A percentile compares a stretch with the other conserved stretches of the same genome.
phyloP scores from a whole-genome alignment of 305 asterid genomes.

The Fraxinus velutina region DNA sequence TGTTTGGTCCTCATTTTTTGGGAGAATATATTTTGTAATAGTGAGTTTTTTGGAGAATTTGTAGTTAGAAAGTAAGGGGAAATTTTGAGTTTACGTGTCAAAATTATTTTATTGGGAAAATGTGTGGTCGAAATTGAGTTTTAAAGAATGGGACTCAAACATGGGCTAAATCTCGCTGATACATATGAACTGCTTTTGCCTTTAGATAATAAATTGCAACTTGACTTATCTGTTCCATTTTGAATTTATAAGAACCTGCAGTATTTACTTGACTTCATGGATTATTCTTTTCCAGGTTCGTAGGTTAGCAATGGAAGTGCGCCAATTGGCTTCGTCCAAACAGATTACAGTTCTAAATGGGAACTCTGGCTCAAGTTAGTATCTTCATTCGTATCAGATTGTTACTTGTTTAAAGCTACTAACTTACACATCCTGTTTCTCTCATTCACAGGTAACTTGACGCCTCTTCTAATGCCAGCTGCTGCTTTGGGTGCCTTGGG shows the following conservation, averaged over 20 bases:
- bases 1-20: background rate
- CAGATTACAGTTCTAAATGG: slow-evolving; percentile 69
- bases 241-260: background rate
- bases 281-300: slow-evolving; percentile 50
- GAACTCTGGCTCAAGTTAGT: slow-evolving; percentile 47
- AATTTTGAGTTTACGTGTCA: background rate
- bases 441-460: slow-evolving; percentile 44
- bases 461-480: slow-evolving; percentile 59
- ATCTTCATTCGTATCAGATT: slow-evolving; percentile 12
- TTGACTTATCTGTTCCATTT: background rate
- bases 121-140: background rate
- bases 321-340: slow-evolving; percentile 53
- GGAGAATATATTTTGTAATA: background rate
- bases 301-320: slow-evolving; percentile 73
- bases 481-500: slow-evolving; percentile 80
- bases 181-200: background rate
- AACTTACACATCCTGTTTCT: slow-evolving; percentile 11
- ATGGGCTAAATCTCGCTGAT: background rate
- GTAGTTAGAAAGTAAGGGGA: background rate
- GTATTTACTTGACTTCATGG: background rate
- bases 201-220: background rate
- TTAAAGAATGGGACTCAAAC: background rate
- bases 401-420: background rate
- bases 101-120: background rate
- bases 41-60: background rate